Conservation (phyloP, 768 basidiomycete genomes). For the Tylopilus sp. region DNA sequence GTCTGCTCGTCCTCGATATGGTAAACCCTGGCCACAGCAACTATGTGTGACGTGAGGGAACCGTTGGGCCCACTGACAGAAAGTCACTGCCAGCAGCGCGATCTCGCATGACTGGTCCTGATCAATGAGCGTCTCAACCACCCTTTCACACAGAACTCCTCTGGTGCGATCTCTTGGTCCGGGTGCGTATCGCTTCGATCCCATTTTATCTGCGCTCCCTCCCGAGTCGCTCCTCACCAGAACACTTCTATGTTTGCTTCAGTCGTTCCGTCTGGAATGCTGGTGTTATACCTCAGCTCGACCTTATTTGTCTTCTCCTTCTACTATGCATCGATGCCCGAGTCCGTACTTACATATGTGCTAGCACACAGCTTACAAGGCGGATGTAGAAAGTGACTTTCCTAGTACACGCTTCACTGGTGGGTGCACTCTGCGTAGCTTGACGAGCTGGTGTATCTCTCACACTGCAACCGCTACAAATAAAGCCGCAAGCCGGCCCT, state of each 20-base stretch:
- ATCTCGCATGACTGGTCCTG: slow-evolving; percentile 71
- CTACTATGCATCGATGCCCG: slow-evolving; percentile 33
- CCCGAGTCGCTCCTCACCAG: slow-evolving; percentile 46
- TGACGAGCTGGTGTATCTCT: not conserved
- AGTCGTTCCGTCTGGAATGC: slow-evolving; percentile 60
- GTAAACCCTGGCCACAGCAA: not conserved
- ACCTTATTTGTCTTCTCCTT: not conserved
- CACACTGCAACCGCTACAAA: not conserved
- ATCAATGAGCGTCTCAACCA: slow-evolving; percentile 33
- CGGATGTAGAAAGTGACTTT: too few species aligned
- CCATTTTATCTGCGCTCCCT: slow-evolving; percentile 68
- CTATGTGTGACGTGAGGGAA: slow-evolving; percentile 45
- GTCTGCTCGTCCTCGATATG: too few species aligned
- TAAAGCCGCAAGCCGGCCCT: too few species aligned
- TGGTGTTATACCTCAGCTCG: slow-evolving; percentile 44
- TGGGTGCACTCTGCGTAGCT: too few species aligned
- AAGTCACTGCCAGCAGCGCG: slow-evolving; percentile 63
- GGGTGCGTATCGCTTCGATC: slow-evolving; percentile 79
- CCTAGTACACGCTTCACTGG: too few species aligned
- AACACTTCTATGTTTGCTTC: slow-evolving; percentile 71
- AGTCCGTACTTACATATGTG: too few species aligned
- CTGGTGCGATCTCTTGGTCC: slow-evolving; percentile 61
- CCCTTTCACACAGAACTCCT: slow-evolving; percentile 50
- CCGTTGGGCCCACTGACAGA: slow-evolving; percentile 43
- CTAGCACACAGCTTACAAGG: too few species aligned